Conservation (phyloP, 2,329 filamentous ascomycete species). For the Scorias spongiosa region DNA sequence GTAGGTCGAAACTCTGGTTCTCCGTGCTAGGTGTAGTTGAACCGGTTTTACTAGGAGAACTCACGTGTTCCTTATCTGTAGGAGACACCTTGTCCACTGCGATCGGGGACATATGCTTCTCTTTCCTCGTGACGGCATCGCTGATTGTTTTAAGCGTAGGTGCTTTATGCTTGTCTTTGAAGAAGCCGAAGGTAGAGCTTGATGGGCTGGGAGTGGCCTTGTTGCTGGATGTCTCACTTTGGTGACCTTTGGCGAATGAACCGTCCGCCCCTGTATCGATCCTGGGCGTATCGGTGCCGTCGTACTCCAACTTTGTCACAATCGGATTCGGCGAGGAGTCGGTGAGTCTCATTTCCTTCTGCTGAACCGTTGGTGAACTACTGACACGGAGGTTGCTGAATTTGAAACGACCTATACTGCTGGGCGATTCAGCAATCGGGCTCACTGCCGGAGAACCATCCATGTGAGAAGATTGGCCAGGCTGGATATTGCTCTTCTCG, state of each 20-base stretch:
- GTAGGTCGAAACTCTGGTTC: slow-evolving; percentile 22
- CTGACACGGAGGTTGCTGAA: slow-evolving; percentile 13
- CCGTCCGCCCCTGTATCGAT: slow-evolving; percentile 8
- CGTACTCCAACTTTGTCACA: slow-evolving; percentile 42
- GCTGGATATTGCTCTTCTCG: background rate
- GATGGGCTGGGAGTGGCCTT: slow-evolving; percentile 13
- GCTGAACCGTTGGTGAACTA: slow-evolving; percentile 11
- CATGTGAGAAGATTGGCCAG: background rate
- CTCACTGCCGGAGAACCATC: slow-evolving; percentile 4
- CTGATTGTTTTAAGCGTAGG: slow-evolving; percentile 74
- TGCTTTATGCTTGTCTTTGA: slow-evolving; percentile 27
- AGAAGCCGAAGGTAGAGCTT: slow-evolving; percentile 19
- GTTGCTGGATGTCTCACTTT: slow-evolving; percentile 32
- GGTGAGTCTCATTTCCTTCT: slow-evolving; percentile 23
- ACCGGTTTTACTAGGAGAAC: slow-evolving; percentile 59
- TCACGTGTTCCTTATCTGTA: slow-evolving; percentile 35
- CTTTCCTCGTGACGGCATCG: slow-evolving; percentile 46
- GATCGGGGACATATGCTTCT: slow-evolving; percentile 27
- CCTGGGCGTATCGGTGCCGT: slow-evolving; percentile 18
- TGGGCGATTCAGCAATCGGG: slow-evolving; percentile 5
- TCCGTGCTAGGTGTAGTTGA: slow-evolving; percentile 53
- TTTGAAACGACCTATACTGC: slow-evolving; percentile 8
- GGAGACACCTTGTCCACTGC: slow-evolving; percentile 13
- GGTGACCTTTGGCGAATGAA: slow-evolving; percentile 4
- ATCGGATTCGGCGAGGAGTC: slow-evolving; percentile 34